Evolutionary conservation across 495 filamentous ascomycete species (phyloP).

Genomic region (Penicillium fimorum): DNA sequence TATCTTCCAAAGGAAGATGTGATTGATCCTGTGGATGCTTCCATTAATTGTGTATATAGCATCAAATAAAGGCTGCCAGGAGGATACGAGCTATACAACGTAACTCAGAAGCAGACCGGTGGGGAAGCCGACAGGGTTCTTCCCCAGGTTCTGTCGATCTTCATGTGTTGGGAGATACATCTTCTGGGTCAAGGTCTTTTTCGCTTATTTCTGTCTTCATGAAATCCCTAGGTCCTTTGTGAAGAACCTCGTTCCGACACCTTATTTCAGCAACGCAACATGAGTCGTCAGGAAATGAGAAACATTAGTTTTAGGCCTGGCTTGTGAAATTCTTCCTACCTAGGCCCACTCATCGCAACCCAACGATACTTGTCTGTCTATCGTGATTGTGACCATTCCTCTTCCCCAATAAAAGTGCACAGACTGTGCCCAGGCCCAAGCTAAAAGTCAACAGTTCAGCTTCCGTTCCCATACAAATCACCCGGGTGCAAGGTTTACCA

Average conservation of each 20-base stretch:
- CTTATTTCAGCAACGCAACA: too few relatives aligned
- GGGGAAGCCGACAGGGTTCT: not conserved
- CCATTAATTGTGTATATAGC: not conserved
- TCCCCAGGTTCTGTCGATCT: constrained; percentile 10
- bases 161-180: not conserved
- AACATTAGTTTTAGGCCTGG: not conserved
- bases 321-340: not conserved
- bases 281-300: not conserved
- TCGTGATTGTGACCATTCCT: not conserved
- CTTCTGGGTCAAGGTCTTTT: not conserved
- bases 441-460: not conserved
- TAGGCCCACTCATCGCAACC: not conserved
- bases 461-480: not conserved
- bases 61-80: not conserved
- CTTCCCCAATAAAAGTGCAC: not conserved
- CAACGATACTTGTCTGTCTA: not conserved
- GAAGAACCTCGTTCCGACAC: not conserved
- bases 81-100: not conserved
- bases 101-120: not conserved
- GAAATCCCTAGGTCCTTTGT: not conserved
- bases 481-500: not conserved
- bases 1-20: not conserved
- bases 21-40: not conserved
- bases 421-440: constrained; percentile 3
- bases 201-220: not conserved